These are phyloP conservation scores for Suillus americanus DNA, from an alignment of 768 basidiomycete species.

Conservation along the genomic window DNA sequence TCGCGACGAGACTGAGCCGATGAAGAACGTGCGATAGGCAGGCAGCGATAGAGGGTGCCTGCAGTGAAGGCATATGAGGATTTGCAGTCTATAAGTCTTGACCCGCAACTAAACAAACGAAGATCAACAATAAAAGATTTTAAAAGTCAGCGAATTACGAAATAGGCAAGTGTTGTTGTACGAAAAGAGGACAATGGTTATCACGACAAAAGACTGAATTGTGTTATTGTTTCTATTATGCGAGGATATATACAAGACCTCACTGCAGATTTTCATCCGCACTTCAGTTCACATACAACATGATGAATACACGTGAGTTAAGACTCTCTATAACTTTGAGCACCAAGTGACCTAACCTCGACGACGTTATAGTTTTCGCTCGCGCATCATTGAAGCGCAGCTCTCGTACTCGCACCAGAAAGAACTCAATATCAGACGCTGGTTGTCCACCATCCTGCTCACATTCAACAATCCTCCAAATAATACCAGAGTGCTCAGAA, in stretches of 20 bases:
- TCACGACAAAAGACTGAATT: not conserved
- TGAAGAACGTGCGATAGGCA: too few relatives aligned
- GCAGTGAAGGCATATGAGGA: too few relatives aligned
- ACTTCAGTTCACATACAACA: conserved; percentile 5
- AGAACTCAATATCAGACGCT: conserved; percentile 11
- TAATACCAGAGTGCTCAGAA: conserved; percentile 31
- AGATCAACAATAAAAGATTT: not conserved
- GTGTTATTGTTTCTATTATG: not conserved
- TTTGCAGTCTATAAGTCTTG: too few relatives aligned
- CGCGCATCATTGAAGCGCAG: conserved; percentile 27
- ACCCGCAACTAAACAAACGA: too few relatives aligned
- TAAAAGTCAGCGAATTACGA: not conserved
- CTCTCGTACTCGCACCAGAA: conserved; percentile 23
- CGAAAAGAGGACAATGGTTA: not conserved
- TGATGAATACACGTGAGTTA: conserved; percentile 28
- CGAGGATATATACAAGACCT: not conserved
- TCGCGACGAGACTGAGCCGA: not conserved
- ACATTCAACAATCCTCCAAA: conserved; percentile 22
- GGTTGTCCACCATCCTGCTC: not conserved
- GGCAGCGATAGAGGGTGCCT: too few relatives aligned
- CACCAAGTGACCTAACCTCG: conserved; percentile 2
- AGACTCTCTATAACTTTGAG: not conserved
- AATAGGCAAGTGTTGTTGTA: not conserved
- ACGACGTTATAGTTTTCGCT: conserved; percentile 18
- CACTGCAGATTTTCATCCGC: not conserved